Percentiles rank a stretch among this genome's conserved stretches.
These are phyloP conservation scores for Pichia sp. DNA, from an alignment of 1,139 yeast genomes.

Conservation along the genomic window DNA sequence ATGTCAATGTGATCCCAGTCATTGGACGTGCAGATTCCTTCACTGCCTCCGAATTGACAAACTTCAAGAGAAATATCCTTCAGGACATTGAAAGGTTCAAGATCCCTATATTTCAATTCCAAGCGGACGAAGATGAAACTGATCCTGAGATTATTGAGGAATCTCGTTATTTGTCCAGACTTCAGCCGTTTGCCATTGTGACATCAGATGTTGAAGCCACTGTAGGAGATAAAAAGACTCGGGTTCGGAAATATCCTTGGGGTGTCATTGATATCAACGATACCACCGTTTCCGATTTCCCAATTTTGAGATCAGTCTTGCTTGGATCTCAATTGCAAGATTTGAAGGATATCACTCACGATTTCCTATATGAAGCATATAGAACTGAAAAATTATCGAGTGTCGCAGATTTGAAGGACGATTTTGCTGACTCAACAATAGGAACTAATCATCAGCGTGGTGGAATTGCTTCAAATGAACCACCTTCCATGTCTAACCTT, in stretches of 20 bases:
- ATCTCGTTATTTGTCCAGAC: slow-evolving; percentile 27
- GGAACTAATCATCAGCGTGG: too few relatives aligned
- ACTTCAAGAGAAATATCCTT: slow-evolving; percentile 38
- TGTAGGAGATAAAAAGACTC: slow-evolving; percentile 25
- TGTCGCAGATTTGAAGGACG: slow-evolving; percentile 24
- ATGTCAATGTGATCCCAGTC: slow-evolving; percentile 52
- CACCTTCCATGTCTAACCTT: slow-evolving; percentile 57
- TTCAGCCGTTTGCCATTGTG: slow-evolving; percentile 42
- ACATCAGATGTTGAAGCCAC: slow-evolving; percentile 43
- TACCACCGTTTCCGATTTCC: slow-evolving; percentile 54
- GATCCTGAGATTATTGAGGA: slow-evolving; percentile 28
- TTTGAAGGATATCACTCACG: slow-evolving; percentile 64
- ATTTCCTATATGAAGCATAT: slow-evolving; percentile 59
- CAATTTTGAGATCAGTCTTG: slow-evolving; percentile 56
- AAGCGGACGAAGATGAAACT: slow-evolving; percentile 29
- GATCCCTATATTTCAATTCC: slow-evolving; percentile 47
- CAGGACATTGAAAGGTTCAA: slow-evolving; percentile 36
- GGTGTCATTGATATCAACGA: slow-evolving; percentile 37
- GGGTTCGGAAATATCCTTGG: slow-evolving; percentile 39
- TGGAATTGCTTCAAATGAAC: slow-evolving; percentile 18
- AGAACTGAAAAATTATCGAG: slow-evolving; percentile 54
- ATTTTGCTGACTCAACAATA: slow-evolving; percentile 17
- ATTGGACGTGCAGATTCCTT: slow-evolving; percentile 52
- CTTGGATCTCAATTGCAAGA: slow-evolving; percentile 76
- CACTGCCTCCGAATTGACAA: slow-evolving; percentile 38